A percentile compares a stretch with the other conserved stretches of the same genome.
These are phyloP conservation scores for Phialophora macrospora DNA, from an alignment of 2,329 filamentous ascomycete species.

Conservation along the genomic window DNA sequence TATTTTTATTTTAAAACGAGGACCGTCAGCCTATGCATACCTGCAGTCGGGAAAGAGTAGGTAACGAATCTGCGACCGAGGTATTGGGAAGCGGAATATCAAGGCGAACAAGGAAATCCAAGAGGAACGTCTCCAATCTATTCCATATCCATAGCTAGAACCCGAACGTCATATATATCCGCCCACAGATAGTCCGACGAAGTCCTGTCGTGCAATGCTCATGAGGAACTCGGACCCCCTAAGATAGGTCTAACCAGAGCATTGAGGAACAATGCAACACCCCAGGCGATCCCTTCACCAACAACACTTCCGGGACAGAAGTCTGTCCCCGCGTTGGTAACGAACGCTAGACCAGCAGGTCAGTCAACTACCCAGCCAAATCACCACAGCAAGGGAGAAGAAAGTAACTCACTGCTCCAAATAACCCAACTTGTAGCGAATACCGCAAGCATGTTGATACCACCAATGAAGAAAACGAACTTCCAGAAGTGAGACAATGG, in stretches of 20 bases:
- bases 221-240: conserved; percentile 3
- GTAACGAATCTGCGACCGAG: not conserved
- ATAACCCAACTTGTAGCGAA: conserved; percentile 12
- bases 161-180: not conserved
- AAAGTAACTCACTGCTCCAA: conserved; percentile 15
- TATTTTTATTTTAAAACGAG: too few relatives aligned
- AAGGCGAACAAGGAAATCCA: not conserved
- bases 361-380: not conserved
- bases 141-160: not conserved
- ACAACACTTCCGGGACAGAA: conserved; percentile 15
- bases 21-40: not conserved
- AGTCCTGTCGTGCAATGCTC: not conserved
- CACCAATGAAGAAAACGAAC: conserved; percentile 2
- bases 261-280: conserved; percentile 12
- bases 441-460: conserved; percentile 12
- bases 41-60: not conserved
- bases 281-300: conserved; percentile 9
- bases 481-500: conserved; percentile 10
- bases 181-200: not conserved
- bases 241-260: conserved; percentile 7
- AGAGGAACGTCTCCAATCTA: not conserved
- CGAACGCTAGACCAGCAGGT: conserved; percentile 3
- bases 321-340: conserved; percentile 10
- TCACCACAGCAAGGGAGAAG: not conserved
- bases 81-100: not conserved